Base-by-base conservation (phyloP, 306 rosid genomes). In the Cicer pinnatifidum region DNA sequence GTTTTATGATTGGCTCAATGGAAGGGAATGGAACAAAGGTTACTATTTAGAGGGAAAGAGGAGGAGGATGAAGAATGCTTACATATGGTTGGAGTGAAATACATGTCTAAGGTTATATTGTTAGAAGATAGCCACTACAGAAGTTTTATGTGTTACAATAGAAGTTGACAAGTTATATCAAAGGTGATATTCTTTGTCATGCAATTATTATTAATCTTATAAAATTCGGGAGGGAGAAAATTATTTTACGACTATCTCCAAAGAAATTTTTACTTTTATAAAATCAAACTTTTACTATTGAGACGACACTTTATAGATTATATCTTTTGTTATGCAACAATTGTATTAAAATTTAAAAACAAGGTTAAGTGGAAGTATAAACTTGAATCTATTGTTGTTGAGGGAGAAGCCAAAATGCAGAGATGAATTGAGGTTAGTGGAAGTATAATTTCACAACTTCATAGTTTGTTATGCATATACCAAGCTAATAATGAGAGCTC, bases 61-160 rank as follows among this genome's bases (percentile, higher is more conserved):
- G 87, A 88, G 71, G 97, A 87, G 52, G 84, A 88, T 44, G 86
- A 70, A 43, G 97, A 88, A 50, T 82, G 86, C 51, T 73, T 91
- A 68, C 84, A 91, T 50, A 89, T 91, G 84, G 88, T 75, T 6
- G 97, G 97, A n/a, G 79, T 91, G 44, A 72, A 81, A 69, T 90
- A 91, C 54, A 77, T 54, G 92, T 87, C 92, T 6, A 91, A 89
- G 72, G 80, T 91, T 75, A 37, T 89, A 6, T 74, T 91, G 73
- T 44, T 87, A 11, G 94, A 91, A 82, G 94, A 91, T 77, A 19
- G 20, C 1, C 20, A 19, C 20, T 19, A 19, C 20, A 19, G 20
- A 19, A 2, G 75, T 88, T 19, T 84, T 85, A 28, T 47, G 11
- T 61, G 84, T 88, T 20, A 81, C 73, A 81, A 72, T 76, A 41